Evolutionary conservation across 179 eudicot species (phyloP), one percentile per base, ranked within the genome.

Genomic region (Patellifolia procumbens): DNA sequence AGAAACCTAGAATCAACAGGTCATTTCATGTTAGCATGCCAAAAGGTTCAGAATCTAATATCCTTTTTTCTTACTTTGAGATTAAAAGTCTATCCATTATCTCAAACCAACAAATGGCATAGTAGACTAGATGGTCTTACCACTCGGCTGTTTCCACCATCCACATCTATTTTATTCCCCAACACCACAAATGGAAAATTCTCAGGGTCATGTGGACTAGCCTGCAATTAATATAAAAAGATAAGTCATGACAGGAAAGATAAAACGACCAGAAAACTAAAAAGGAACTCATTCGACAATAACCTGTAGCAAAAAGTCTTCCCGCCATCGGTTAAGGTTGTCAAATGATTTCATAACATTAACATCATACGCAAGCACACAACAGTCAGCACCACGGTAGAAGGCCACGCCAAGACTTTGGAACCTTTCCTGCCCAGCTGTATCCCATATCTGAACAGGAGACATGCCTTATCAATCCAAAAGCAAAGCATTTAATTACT

Each of bases 341-440:
- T 92, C 97, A 85, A 90, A 92, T 61, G 97, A 92, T 74, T 90
- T 92, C 89, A 86, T 82, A 73, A 86, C 89, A 78, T 92, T 92
- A 39, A 92, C 97, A 73, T 92, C 97, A 82, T 92, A 88, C 12
- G 88, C 95, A 79, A 92, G 91, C 74, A 92, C 95, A 82, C 97
- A 92, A 64, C 94, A 92, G 80, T 92, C 97, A 70, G 97, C 97
- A 77, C 97, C 97, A 64, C 94, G 97, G 80, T 92, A 92, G 76
- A 92, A 92, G 62, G 97, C 97, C 39, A 92, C 97, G 22, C 97
- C 97, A 58, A 92, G 92, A 78, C 97, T 92, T 72, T 92, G 97
- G 80, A 90, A 92, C 79, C 97, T 86, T 80, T 92, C 97, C 79
- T 92, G 97, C 37, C 97, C 95, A 78, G 95, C 97, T 66, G 97